These are phyloP conservation scores for Chlamydomonas applanata DNA, from an alignment of 139 green algal species.

Conservation along the genomic window DNA sequence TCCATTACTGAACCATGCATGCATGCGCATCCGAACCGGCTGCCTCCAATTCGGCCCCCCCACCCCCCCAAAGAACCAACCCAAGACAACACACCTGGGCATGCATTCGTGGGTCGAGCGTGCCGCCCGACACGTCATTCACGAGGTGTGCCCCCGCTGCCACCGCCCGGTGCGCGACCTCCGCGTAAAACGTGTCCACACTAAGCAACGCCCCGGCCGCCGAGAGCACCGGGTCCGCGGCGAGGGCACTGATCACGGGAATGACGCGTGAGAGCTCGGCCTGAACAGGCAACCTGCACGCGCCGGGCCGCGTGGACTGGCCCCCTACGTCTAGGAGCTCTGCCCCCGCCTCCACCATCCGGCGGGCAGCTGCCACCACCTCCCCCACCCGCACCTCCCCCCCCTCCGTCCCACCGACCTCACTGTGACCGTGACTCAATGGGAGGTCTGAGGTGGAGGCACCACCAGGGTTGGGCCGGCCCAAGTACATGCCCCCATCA, in stretches of 20 bases:
- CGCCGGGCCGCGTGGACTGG: constrained; percentile 89
- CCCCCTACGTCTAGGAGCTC: constrained; percentile 92
- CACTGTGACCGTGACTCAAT: too few species aligned
- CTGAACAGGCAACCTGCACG: constrained; percentile 47
- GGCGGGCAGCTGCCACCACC: constrained; percentile 58
- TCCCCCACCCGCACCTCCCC: constrained; percentile 12
- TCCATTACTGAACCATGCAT: too few species aligned
- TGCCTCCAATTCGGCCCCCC: too few species aligned
- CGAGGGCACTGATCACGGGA: constrained; percentile 63
- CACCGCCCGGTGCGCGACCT: constrained; percentile 73
- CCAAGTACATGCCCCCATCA: constrained; percentile 63
- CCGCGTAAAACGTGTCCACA: constrained; percentile 91
- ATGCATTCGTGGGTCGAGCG: constrained; percentile 76
- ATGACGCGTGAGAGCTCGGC: constrained; percentile 81
- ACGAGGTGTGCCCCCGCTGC: constrained; percentile 85
- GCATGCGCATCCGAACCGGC: too few species aligned
- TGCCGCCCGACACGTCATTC: constrained; percentile 93
- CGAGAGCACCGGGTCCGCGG: constrained; percentile 1
- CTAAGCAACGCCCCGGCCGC: constrained; percentile 63
- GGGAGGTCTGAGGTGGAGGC: too few species aligned
- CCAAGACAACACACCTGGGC: constrained; percentile 40
- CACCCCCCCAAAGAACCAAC: too few species aligned
- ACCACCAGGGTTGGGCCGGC: too few species aligned
- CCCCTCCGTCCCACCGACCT: too few species aligned
- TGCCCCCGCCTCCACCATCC: constrained; percentile 76